Percentiles rank a stretch among this genome's conserved stretches.
These are phyloP conservation scores for Kurtzmaniella cleridarum DNA, from an alignment of 805 yeast genomes.

Conservation along the genomic window DNA sequence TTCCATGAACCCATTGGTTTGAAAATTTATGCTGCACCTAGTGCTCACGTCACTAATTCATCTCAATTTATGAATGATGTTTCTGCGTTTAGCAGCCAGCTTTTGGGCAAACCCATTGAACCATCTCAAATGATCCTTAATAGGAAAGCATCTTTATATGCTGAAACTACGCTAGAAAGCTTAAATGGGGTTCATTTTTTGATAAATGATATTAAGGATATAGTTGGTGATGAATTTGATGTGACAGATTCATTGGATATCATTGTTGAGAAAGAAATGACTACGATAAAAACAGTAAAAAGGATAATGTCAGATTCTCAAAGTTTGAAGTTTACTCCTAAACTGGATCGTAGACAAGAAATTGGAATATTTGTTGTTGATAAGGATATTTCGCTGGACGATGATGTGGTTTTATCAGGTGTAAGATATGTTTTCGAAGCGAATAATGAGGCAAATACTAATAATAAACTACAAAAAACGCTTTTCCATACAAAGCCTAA, in stretches of 20 bases:
- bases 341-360: constrained; percentile 16
- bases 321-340: no score
- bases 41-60: no score
- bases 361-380: constrained; percentile 33
- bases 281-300: background rate
- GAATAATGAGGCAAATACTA: constrained; percentile 4
- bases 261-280: background rate
- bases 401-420: constrained; percentile 34
- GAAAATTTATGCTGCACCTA: background rate
- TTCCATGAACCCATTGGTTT: background rate
- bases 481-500: constrained; percentile 39
- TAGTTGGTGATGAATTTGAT: background rate
- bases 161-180: no score
- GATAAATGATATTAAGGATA: no score
- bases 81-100: no score
- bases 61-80: no score
- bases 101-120: no score
- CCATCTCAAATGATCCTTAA: no score
- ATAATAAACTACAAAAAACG: constrained; percentile 25
- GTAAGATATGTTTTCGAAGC: constrained; percentile 24
- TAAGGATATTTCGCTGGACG: constrained; percentile 18
- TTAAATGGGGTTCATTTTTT: no score
- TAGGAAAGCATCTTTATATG: no score
- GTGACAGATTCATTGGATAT: background rate
- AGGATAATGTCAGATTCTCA: no score